A percentile compares a stretch with the other conserved stretches of the same genome.
phyloP scores from a whole-genome alignment of 2,329 filamentous ascomycete species.

The Stagonosporopsis rhizophila region DNA sequence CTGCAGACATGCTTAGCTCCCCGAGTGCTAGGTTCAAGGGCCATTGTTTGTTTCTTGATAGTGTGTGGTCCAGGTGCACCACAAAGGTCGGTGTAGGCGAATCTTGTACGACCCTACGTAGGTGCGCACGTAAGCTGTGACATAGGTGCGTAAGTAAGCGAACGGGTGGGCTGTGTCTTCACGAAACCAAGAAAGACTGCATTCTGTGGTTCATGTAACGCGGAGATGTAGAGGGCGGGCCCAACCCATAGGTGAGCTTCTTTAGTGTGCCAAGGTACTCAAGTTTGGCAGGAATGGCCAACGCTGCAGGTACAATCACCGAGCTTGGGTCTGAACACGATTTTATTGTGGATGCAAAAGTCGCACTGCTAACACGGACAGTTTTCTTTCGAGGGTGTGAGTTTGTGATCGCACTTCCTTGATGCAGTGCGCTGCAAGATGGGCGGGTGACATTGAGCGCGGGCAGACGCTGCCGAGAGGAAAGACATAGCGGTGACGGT shows the following conservation, averaged over 20 bases:
- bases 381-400: neutral
- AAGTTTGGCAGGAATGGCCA: neutral
- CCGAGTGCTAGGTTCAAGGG: neutral
- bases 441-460: constrained; percentile 4
- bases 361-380: neutral
- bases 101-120: constrained; percentile 10
- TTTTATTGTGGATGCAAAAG: neutral
- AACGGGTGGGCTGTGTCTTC: neutral
- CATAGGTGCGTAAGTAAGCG: constrained; percentile 8
- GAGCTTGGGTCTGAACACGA: neutral
- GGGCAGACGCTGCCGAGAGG: constrained; percentile 1
- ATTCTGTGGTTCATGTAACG: neutral
- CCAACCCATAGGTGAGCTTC: neutral
- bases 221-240: neutral
- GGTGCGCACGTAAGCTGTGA: constrained; percentile 18
- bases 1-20: neutral
- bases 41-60: neutral
- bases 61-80: neutral
- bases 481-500: constrained; percentile 11
- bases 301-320: constrained; percentile 8
- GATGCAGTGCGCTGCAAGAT: neutral
- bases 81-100: constrained; percentile 17
- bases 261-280: neutral
- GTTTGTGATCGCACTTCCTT: neutral
- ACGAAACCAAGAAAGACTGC: neutral